Conservation (phyloP, 225 moss, liverwort and hornwort species). For the Neckera pumila region DNA sequence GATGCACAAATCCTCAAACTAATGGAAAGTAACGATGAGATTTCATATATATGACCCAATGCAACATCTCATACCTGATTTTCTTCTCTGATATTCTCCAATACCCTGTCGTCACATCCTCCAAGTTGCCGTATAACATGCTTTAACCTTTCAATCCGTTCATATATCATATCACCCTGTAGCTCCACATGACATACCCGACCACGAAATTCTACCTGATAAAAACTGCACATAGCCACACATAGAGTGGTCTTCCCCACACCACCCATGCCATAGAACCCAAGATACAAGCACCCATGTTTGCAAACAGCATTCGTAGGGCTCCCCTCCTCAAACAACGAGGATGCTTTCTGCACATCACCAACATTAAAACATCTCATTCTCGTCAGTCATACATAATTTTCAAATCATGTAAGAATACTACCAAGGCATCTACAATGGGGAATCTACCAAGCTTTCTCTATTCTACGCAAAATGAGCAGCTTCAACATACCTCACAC, state of each 20-base stretch:
- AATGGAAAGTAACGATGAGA: not conserved
- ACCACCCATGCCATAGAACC: not conserved
- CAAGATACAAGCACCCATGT: not conserved
- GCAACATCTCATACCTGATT: not conserved
- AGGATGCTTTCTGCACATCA: not conserved
- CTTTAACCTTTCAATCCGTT: not conserved
- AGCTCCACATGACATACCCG: not conserved
- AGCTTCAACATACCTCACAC: not conserved
- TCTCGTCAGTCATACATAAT: rapidly evolving
- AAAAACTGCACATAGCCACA: not conserved
- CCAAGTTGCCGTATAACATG: not conserved
- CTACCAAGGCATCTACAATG: rapidly evolving
- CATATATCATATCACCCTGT: rapidly evolving
- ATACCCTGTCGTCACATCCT: not conserved
- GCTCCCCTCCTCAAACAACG: not conserved
- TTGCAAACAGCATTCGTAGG: not conserved
- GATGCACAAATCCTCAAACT: not conserved
- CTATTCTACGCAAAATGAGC: rapidly evolving
- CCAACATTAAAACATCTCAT: not conserved
- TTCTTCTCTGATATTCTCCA: rapidly evolving
- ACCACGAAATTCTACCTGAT: not conserved
- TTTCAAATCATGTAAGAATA: not conserved
- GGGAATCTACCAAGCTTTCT: rapidly evolving
- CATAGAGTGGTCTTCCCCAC: not conserved
- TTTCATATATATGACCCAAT: rapidly evolving